Evolutionary conservation across 2,329 filamentous ascomycete genomes (phyloP), one percentile per base, ranked within the genome.

Genomic region (Neoscytalidium dimidiatum): DNA sequence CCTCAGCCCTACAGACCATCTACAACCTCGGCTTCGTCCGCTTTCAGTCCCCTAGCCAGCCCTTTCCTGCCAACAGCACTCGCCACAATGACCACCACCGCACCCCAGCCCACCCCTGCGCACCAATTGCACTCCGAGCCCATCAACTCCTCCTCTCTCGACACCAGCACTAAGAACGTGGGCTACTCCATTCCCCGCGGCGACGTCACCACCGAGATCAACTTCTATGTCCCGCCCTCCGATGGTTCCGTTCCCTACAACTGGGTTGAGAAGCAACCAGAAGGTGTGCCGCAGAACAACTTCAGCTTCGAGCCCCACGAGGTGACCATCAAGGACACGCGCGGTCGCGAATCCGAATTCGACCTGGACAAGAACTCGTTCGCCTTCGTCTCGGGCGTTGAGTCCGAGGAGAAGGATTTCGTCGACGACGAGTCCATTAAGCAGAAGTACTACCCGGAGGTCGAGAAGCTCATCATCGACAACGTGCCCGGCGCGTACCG

Each of bases 371-470:
- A 81, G 64, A 88, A 94, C 75, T 92, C 92, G 68, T 96, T 97
- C 81, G 82, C 87, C 65, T 81, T 90, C 21, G 75, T 92, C 56
- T 80, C 81, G 13, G 78, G 83, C 70, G 78, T 92, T 1, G 81
- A 88, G 0, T 83, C 85, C 1, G 84, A 85, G 2, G 79, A 85
- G 33, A 80, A 79, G 44, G 80, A 81, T 53, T 96, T 94, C 76
- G 77, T 77, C 3, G 87, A 91, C 74, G 90, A 93, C 71, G 85
- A 83, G 11, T 86, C 85, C 66, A 91, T 97, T 77, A 79, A 85
- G 72, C 71, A 79, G 1, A 84, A 87, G 62, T 97, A 96, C 82
- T 97, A 97, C 80, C 90, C 92, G 0, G 92, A 97, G 74, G 86
- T 96, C 8, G 90, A 94, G 78, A 76, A 84, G 56, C 80, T 96